A percentile compares a stretch with the other conserved stretches of the same genome.
phyloP scores from a whole-genome alignment of 495 filamentous ascomycete genomes.

The Daldinia vernicosa region DNA sequence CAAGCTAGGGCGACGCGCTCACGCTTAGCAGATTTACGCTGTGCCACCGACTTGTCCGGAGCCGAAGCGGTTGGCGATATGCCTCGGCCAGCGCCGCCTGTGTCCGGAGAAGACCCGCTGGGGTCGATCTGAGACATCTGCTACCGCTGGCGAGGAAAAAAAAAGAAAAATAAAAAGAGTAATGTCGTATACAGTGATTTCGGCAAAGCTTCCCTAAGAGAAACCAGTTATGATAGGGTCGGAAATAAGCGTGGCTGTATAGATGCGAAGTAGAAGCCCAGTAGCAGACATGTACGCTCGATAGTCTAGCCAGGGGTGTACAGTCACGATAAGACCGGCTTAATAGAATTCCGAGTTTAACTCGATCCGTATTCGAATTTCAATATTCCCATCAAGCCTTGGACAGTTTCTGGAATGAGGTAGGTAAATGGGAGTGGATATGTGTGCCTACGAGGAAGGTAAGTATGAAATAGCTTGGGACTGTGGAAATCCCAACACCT shows the following conservation, averaged over 20 bases:
- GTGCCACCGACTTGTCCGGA: conserved; percentile 27
- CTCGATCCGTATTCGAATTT: conserved; percentile 19
- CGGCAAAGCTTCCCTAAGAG: conserved; percentile 22
- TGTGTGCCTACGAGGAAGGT: conserved; percentile 10
- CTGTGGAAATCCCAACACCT: background rate
- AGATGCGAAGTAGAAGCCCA: background rate
- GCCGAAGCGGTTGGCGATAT: conserved; percentile 14
- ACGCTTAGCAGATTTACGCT: conserved; percentile 41
- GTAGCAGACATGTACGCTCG: conserved; percentile 2
- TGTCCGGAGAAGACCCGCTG: conserved; percentile 34
- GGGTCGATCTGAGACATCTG: conserved; percentile 37
- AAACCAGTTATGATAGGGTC: conserved; percentile 13
- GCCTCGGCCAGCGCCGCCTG: conserved; percentile 20
- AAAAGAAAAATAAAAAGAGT: background rate
- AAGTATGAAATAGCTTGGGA: background rate
- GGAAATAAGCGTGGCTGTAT: conserved; percentile 21
- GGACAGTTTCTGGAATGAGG: conserved; percentile 12
- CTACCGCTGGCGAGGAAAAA: background rate
- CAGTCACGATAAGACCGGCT: background rate
- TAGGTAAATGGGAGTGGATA: conserved; percentile 9
- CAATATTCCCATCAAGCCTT: conserved; percentile 24
- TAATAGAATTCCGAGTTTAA: conserved; percentile 20
- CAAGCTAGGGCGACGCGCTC: conserved; percentile 47
- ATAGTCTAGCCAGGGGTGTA: conserved; percentile 1
- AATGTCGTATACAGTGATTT: conserved; percentile 20